Percentiles rank a stretch among this genome's conserved stretches.
Evolutionary conservation across 2,329 filamentous ascomycete genomes (phyloP).

Genomic region (Dryadomyces quercus-mongolicae): DNA sequence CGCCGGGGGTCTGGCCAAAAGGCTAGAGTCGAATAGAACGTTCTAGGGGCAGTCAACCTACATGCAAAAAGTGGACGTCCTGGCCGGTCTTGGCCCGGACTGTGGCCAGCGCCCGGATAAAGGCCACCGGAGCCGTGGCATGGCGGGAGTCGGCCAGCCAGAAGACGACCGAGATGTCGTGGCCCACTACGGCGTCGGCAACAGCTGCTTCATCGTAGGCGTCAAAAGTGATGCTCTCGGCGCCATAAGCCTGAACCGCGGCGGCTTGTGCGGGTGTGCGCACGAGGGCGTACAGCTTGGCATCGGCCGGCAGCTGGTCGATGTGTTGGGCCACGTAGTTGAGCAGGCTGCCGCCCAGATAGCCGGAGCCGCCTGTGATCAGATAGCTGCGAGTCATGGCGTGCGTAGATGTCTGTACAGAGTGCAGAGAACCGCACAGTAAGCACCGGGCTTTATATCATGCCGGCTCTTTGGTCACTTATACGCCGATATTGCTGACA

Average conservation of each 20-base stretch:
- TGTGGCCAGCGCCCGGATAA: slow-evolving; percentile 33
- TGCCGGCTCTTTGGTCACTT: too few relatives aligned
- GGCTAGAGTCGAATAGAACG: neutral
- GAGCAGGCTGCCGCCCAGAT: slow-evolving; percentile 38
- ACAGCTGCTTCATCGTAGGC: slow-evolving; percentile 23
- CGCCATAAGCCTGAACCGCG: slow-evolving; percentile 28
- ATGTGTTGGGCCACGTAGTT: slow-evolving; percentile 18
- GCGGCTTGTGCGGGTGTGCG: slow-evolving; percentile 31
- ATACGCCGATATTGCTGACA: too few relatives aligned
- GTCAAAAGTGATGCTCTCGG: slow-evolving; percentile 28
- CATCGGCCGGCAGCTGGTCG: slow-evolving; percentile 26
- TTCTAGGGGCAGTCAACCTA: neutral
- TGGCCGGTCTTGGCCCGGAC: slow-evolving; percentile 27
- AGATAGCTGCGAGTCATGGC: slow-evolving; percentile 19
- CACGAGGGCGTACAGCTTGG: slow-evolving; percentile 33
- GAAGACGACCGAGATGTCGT: slow-evolving; percentile 34
- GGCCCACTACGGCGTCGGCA: slow-evolving; percentile 22
- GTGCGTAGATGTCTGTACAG: neutral
- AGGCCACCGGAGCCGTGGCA: slow-evolving; percentile 19
- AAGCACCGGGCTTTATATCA: too few relatives aligned
- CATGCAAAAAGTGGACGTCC: slow-evolving; percentile 33
- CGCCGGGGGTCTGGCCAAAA: slow-evolving; percentile 28
- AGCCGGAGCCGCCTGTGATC: slow-evolving; percentile 39
- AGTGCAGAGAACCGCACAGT: too few relatives aligned
- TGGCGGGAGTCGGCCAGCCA: slow-evolving; percentile 30